Percentiles rank a stretch among this genome's conserved stretches.
Conservation (phyloP, 805 yeast species). For the Lipomyces sp. region DNA sequence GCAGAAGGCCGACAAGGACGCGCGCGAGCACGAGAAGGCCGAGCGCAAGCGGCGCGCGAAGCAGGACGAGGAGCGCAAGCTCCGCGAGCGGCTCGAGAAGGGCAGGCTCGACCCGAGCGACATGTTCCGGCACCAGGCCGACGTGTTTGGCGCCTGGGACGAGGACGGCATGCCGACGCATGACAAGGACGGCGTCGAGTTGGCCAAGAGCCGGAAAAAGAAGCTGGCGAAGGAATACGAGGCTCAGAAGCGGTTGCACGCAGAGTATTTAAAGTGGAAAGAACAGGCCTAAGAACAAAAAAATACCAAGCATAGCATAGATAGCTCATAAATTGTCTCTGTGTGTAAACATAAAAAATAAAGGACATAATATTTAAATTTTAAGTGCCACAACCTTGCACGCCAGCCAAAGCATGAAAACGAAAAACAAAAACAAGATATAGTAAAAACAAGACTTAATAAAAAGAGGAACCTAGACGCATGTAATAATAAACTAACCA, state of each 20-base stretch:
- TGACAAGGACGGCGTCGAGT: conserved; percentile 72
- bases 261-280: conserved; percentile 47
- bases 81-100: conserved; percentile 64
- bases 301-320: no score
- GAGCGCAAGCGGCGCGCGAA: conserved; percentile 47
- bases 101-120: conserved; percentile 68
- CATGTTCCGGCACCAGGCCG: conserved; percentile 55
- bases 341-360: no score
- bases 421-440: no score
- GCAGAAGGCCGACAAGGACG: conserved; percentile 56
- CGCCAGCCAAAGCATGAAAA: no score
- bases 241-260: conserved; percentile 76
- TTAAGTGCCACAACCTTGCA: no score
- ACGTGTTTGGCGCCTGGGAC: conserved; percentile 73
- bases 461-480: no score
- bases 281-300: no score
- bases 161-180: conserved; percentile 77
- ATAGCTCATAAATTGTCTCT: no score
- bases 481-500: no score
- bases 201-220: conserved; percentile 81
- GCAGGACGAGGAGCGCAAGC: conserved; percentile 47
- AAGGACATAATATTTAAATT: no score
- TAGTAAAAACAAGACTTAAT: no score
- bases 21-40: conserved; percentile 52
- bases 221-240: conserved; percentile 75